Conservation (phyloP, 257 asterid species). For the Petunia axillaris region DNA sequence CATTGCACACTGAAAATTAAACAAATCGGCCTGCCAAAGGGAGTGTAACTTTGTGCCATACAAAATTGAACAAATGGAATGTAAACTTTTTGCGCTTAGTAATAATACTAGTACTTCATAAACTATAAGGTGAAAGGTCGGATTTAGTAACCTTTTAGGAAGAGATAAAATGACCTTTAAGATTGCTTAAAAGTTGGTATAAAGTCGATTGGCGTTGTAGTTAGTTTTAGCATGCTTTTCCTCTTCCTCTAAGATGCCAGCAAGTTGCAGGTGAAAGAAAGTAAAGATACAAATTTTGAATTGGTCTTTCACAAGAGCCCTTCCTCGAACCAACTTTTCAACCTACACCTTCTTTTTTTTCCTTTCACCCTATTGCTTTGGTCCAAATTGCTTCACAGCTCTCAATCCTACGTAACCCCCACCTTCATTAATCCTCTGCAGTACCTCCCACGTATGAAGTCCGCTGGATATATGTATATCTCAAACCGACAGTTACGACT, state of each 20-base stretch:
- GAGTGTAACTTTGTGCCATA: too few relatives aligned
- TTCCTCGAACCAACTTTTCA: neutral
- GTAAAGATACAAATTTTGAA: neutral
- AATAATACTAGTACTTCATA: too few relatives aligned
- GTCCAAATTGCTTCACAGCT: conserved; percentile 18
- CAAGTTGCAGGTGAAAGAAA: conserved; percentile 2
- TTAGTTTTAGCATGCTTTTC: neutral
- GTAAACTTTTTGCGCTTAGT: too few relatives aligned
- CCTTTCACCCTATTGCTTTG: neutral
- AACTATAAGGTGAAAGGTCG: too few relatives aligned
- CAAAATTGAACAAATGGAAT: too few relatives aligned
- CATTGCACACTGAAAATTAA: too few relatives aligned
- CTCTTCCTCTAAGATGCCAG: neutral
- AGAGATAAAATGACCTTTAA: conserved; percentile 20
- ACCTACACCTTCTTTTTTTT: neutral
- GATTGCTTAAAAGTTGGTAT: conserved; percentile 8
- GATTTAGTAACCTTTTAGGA: neutral
- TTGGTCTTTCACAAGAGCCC: neutral
- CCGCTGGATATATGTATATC: neutral
- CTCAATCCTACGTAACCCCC: neutral
- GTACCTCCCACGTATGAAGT: neutral
- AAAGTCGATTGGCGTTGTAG: neutral
- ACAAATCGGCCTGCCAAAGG: too few relatives aligned
- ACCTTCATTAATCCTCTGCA: neutral
- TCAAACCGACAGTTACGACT: neutral